A percentile compares a stretch with the other conserved stretches of the same genome.
These are phyloP conservation scores for Mucor lusitanicus DNA, from an alignment of 371 early-diverging fungal genomes.

Conservation along the genomic window DNA sequence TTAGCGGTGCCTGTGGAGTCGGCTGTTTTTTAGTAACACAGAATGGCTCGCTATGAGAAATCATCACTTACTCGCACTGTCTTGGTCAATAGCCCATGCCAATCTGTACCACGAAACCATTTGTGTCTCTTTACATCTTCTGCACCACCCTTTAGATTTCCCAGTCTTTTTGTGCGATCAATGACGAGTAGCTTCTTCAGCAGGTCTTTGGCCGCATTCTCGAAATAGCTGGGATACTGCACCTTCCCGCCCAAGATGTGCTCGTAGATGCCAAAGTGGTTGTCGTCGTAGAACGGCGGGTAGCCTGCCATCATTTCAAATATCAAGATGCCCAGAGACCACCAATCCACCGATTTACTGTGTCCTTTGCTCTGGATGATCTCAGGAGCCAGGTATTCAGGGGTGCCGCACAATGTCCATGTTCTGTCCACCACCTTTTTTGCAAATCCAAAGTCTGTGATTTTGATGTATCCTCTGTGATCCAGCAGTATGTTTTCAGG, in stretches of 20 bases:
- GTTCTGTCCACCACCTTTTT: conserved; percentile 81
- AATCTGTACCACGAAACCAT: conserved; percentile 87
- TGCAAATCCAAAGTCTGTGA: conserved; percentile 99
- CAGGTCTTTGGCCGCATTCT: conserved; percentile 76
- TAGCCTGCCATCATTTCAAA: conserved; percentile 96
- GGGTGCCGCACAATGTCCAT: conserved; percentile 98
- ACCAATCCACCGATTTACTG: conserved; percentile 98
- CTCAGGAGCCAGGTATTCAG: conserved; percentile 98
- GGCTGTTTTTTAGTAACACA: conserved; percentile 42
- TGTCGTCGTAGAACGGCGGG: conserved; percentile 98
- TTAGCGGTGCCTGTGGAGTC: conserved; percentile 55
- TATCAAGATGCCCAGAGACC: conserved; percentile 96
- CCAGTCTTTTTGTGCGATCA: conserved; percentile 77
- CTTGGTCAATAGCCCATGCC: conserved; percentile 74
- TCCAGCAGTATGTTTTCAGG: conserved; percentile 96
- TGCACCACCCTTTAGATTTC: conserved; percentile 57
- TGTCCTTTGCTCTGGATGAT: conserved; percentile 98
- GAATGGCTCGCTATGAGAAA: conserved; percentile 36
- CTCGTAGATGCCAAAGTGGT: conserved; percentile 85
- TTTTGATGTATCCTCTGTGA: conserved; percentile 91
- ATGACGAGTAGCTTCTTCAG: conserved; percentile 76
- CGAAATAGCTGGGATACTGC: conserved; percentile 77
- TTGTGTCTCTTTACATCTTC: conserved; percentile 80
- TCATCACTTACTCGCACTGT: conserved; percentile 58
- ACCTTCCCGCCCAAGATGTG: conserved; percentile 78